These are phyloP conservation scores for Pisolithus thermaeus DNA, from an alignment of 1,284 basidiomycete genomes.

Conservation along the genomic window DNA sequence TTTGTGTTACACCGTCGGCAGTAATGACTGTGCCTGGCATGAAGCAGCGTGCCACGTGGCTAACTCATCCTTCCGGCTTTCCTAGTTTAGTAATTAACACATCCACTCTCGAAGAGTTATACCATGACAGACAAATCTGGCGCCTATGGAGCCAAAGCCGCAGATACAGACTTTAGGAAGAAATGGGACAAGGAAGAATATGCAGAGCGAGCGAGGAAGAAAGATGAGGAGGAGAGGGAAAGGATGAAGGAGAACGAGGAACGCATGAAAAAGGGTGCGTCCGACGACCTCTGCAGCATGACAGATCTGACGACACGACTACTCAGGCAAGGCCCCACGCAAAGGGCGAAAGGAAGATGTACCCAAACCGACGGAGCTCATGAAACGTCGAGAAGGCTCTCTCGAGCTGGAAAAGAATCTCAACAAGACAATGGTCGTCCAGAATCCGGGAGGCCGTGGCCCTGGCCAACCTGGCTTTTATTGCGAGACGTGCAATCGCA, in stretches of 20 bases:
- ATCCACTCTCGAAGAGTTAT: neutral
- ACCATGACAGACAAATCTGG: conserved; percentile 57
- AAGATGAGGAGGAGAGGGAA: conserved; percentile 70
- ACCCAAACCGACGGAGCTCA: conserved; percentile 85
- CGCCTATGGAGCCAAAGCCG: conserved; percentile 55
- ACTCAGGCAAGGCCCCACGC: conserved; percentile 75
- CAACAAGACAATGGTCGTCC: conserved; percentile 87
- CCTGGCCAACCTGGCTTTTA: conserved; percentile 88
- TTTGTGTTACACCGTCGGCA: too few relatives aligned
- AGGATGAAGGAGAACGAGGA: conserved; percentile 84
- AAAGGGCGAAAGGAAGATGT: conserved; percentile 62
- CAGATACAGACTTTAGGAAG: conserved; percentile 72
- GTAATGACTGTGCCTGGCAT: neutral
- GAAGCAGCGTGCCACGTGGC: neutral
- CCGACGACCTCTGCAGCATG: neutral
- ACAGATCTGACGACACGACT: neutral
- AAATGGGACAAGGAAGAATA: conserved; percentile 89
- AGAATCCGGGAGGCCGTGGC: conserved; percentile 72
- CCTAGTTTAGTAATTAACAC: neutral
- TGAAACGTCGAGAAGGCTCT: conserved; percentile 77
- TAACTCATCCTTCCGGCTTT: neutral
- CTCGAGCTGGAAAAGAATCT: conserved; percentile 90
- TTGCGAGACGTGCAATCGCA: conserved; percentile 86
- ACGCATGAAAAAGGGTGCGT: conserved; percentile 70
- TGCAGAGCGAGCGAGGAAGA: conserved; percentile 67